Evolutionary conservation across 441 rosid genomes (phyloP), one percentile per base, ranked within the genome.

Genomic region (Gossypium gossypioides): DNA sequence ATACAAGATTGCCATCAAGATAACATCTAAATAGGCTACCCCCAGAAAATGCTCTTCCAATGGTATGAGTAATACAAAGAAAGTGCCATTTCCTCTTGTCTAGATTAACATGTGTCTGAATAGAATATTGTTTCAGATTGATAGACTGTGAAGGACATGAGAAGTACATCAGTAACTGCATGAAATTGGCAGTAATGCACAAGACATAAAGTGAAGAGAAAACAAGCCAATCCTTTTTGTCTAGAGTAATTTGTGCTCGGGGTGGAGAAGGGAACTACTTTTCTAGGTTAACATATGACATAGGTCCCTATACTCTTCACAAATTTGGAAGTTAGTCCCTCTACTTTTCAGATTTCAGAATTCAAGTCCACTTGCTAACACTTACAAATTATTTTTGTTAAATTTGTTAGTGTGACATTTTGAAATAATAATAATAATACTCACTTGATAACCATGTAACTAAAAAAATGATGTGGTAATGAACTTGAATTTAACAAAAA

Each of bases 41-140:
- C 65, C 97, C 99, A 75, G 98, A 96, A 83, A 96, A 96, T 27
- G 98, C 84, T 86, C 99, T 89, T 78, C 99, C 97, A 69, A 96
- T 86, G 72, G 90, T 89, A 74, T 96, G 98, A 74, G 97, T 93
- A 62, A 96, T 50, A 81, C 98, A 89, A 80, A 96, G 89, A 83
- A 89, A 93, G 80, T 96, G 96, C 99, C 99, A 96, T 79, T 87
- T 96, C 83, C 85, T 88, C 79, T 85, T 84, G 78, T 79, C 84
- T 68, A 93, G 79, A 80, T 85, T 86, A 69, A 87, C 79, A 27
- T 81, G 84, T 80, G 89, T 86, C 74, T 89, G 83, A 79, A 89
- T 83, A 76, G 83, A 83, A 72, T 93, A 96, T 66, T 87, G 84
- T 85, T 88, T 96, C 86, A 86, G 79, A 89, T 93, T 81, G 82